phyloP scores from a whole-genome alignment of 2,329 filamentous ascomycete species.

The Byssothecium circinans region DNA sequence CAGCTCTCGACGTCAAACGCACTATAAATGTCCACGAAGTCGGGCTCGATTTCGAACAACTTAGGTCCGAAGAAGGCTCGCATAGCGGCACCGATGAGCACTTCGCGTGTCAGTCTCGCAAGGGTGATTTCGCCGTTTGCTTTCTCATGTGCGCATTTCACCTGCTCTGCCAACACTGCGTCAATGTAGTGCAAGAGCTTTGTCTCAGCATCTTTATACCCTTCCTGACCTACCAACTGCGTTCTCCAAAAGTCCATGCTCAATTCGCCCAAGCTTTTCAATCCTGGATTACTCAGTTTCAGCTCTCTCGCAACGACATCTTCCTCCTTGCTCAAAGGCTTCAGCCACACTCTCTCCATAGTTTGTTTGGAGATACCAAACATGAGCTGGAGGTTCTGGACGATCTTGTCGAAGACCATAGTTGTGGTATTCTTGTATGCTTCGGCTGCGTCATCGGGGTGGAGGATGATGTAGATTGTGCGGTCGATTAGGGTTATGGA shows the following conservation, averaged over 20 bases:
- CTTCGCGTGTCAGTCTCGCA: background rate
- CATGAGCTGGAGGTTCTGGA: background rate
- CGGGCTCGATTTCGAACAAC: constrained; percentile 6
- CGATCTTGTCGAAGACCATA: constrained; percentile 1
- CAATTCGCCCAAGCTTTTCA: background rate
- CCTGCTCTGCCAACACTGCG: background rate
- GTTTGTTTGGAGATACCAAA: constrained; percentile 2
- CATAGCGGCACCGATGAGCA: constrained; percentile 3
- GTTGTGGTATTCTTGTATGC: constrained; percentile 1
- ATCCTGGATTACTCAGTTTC: background rate
- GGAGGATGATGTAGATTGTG: background rate
- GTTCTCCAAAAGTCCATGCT: constrained; percentile 4
- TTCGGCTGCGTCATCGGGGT: background rate
- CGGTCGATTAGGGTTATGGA: background rate
- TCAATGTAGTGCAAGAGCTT: constrained; percentile 1
- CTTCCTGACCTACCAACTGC: background rate
- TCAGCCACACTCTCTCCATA: background rate
- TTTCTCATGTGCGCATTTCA: background rate
- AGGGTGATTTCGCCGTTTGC: background rate
- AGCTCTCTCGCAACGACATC: background rate
- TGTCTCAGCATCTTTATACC: constrained; percentile 1
- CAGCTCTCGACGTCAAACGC: constrained; percentile 8
- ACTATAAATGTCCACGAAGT: constrained; percentile 3
- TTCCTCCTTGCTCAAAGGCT: background rate
- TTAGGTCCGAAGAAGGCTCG: constrained; percentile 7